Base-by-base conservation (phyloP, 1,139 yeast species). In the Nakaseomyces glabratus region DNA sequence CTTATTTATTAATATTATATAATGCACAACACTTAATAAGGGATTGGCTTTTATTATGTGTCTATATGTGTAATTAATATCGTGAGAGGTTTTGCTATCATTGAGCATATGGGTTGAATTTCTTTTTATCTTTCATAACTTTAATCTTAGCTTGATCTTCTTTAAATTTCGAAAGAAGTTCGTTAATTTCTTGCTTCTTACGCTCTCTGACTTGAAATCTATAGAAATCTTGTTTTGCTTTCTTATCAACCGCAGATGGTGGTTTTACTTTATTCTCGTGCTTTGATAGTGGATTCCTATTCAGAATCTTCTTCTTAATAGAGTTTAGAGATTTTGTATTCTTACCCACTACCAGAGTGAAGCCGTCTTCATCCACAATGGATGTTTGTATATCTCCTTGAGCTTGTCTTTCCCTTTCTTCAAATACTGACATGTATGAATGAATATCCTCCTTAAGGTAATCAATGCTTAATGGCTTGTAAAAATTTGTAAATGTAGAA, bases 171-270 rank as follows among this genome's bases (percentile, higher is more conserved):
- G 63, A 67, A 52, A 90, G 66, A 54, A 93, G 66, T 35, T 82
- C 86, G 55, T 84, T 84, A 84, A 90, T 85, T 58, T 88, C 95
- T 45, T 73, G 76, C 67, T 90, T 90, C 71, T 88, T 90, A 55
- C 76, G 73, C 56, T 93, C 95, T 60, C 98, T 76, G 49, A 90
- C 73, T 63, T 93, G 99, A 74, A 88, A 93, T 50, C 95, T 71
- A 66, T 93, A 93, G 66, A 93, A 90, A 61, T 93, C 97, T 46
- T 72, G 71, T 65, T 86, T 84, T 48, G 86, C 93, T 60, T 82
- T 82, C 64, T 71, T 76, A 59, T 81, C 76, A 61, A 70, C 65
- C 58, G 76, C 79, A 33, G 41, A 51, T 19, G 44, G 46, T 29
- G 48, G 46, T 34, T 41, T 51, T 11, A 45, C 49, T 7, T 49